Percentiles rank a stretch among this genome's conserved stretches.
Conservation (phyloP, 345 rosid genomes). For the Triadica sebifera region DNA sequence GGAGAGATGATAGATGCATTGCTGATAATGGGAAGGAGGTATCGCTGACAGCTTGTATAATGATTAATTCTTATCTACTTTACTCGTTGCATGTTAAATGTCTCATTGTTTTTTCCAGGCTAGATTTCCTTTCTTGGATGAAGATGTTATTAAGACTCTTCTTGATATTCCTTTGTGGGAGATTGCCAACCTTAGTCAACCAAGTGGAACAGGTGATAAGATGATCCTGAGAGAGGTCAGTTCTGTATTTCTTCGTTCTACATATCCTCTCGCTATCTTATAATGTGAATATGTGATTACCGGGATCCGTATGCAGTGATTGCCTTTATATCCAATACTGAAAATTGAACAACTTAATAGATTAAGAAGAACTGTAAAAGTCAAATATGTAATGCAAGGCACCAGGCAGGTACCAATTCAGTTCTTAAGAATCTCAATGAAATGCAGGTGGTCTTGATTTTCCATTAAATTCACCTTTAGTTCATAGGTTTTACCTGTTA, state of each 20-base stretch:
- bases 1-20: slow-evolving; percentile 92
- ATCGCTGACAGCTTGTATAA: slow-evolving; percentile 4
- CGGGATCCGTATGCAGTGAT: neutral
- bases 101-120: slow-evolving; percentile 43
- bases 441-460: neutral
- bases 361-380: neutral
- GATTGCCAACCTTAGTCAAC: slow-evolving; percentile 74
- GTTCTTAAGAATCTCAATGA: neutral
- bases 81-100: neutral
- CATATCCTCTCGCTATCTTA: neutral
- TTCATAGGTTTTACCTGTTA: neutral
- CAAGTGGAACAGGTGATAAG: slow-evolving; percentile 96
- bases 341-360: neutral
- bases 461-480: neutral
- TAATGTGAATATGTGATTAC: neutral
- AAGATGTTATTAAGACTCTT: slow-evolving; percentile 77
- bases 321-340: neutral
- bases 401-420: neutral
- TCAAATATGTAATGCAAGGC: too few relatives aligned
- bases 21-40: slow-evolving; percentile 95
- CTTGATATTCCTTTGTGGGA: slow-evolving; percentile 88
- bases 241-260: neutral
- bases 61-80: neutral
- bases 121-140: slow-evolving; percentile 94
- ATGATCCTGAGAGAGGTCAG: slow-evolving; percentile 86